These are phyloP conservation scores for Cryptomeria japonica DNA, from an alignment of 75 land plant genomes.

Conservation along the genomic window DNA sequence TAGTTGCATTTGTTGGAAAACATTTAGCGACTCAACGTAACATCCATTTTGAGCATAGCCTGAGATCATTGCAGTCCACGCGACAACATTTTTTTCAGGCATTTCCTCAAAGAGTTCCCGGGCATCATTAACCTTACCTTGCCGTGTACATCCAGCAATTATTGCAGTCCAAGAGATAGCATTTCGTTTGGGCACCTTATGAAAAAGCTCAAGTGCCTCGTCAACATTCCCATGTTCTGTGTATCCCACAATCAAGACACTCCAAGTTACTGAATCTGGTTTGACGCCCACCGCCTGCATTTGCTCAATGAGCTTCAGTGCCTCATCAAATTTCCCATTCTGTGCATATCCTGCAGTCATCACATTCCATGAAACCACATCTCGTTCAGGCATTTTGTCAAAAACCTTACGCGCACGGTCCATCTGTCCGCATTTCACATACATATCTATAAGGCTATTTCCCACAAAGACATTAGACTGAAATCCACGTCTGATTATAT, in stretches of 20 bases:
- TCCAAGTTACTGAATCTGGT: neutral
- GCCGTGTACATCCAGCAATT: slow-evolving; percentile 22
- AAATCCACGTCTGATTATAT: slow-evolving; percentile 12
- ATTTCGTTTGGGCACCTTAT: slow-evolving; percentile 11
- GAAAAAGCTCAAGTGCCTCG: slow-evolving; percentile 27
- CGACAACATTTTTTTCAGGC: slow-evolving; percentile 30
- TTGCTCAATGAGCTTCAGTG: slow-evolving; percentile 13
- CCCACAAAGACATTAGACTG: slow-evolving; percentile 1
- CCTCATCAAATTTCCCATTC: slow-evolving; percentile 11
- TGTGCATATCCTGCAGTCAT: slow-evolving; percentile 21
- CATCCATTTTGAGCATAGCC: slow-evolving; percentile 41
- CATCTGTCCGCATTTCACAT: slow-evolving; percentile 10
- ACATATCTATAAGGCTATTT: slow-evolving; percentile 16
- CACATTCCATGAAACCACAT: slow-evolving; percentile 26
- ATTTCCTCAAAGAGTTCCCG: slow-evolving; percentile 31
- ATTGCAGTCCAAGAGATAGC: slow-evolving; percentile 37
- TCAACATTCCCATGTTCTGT: slow-evolving; percentile 27
- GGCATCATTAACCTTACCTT: slow-evolving; percentile 29
- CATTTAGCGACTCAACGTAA: neutral
- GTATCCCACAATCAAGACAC: slow-evolving; percentile 37
- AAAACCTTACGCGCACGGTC: slow-evolving; percentile 13
- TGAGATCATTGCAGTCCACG: slow-evolving; percentile 53
- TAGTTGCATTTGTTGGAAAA: slow-evolving; percentile 23
- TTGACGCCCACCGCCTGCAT: slow-evolving; percentile 10
- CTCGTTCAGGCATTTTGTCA: slow-evolving; percentile 8